Conservation (phyloP, 2,329 filamentous ascomycete genomes). For the Fusarium temperatum region DNA sequence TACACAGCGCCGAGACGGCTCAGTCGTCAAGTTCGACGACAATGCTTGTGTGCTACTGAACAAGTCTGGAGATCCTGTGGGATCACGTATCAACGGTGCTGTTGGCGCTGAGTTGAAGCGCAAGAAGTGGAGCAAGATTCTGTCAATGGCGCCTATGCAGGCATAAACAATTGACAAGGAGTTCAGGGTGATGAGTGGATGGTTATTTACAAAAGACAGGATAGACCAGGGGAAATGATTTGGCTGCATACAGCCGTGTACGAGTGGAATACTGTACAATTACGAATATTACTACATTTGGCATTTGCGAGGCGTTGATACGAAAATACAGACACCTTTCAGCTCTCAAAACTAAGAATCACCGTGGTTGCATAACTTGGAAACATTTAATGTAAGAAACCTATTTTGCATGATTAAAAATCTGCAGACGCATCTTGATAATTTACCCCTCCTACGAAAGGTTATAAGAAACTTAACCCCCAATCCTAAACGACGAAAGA, state of each 20-base stretch:
- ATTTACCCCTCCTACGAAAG: constrained; percentile 7
- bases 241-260: constrained; percentile 27
- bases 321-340: constrained; percentile 41
- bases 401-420: constrained; percentile 2
- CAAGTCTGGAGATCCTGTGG: constrained; percentile 95
- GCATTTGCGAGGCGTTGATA: constrained; percentile 51
- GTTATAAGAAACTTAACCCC: background rate
- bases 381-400: background rate
- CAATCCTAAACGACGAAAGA: background rate
- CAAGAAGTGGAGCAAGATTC: constrained; percentile 98
- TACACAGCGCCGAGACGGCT: constrained; percentile 86
- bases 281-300: constrained; percentile 42
- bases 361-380: constrained; percentile 3
- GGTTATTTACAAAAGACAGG: constrained; percentile 28
- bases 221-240: constrained; percentile 2
- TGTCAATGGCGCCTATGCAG: constrained; percentile 86
- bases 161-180: constrained; percentile 49
- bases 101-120: constrained; percentile 89
- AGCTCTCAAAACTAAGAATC: constrained; percentile 22
- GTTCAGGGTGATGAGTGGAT: background rate
- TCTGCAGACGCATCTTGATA: constrained; percentile 8
- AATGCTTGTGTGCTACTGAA: constrained; percentile 98
- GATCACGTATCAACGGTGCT: constrained; percentile 89
- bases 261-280: constrained; percentile 46
- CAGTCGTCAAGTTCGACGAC: constrained; percentile 92